Base-by-base conservation (phyloP, 768 basidiomycete genomes). In the Termitomyces sp. region DNA sequence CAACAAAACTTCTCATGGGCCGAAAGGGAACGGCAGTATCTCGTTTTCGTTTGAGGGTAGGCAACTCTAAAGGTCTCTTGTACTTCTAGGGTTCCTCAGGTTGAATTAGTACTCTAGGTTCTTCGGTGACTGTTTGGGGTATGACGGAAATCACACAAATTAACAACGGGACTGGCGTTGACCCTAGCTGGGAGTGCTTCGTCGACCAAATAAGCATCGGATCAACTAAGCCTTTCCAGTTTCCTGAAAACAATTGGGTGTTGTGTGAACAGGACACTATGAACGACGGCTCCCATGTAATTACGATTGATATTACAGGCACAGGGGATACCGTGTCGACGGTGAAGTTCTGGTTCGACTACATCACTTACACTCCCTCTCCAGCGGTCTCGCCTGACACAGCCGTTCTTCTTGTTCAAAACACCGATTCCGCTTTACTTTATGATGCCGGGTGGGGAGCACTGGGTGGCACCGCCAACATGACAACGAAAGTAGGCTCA, bases 311-410 rank as follows among this genome's bases (percentile, higher is more conserved):
- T 10, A 64, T 63, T 9, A 65, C 56, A n/a, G 51, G 50, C 7
- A 18, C 43, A 5, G 62, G 65, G 18, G 63, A 64, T n/a, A 68
- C 67, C 67, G 0, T n/a, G n/a, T n/a, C n/a, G n/a, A n/a, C n/a
- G n/a, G n/a, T n/a, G n/a, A n/a, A n/a, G n/a, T 72, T 72, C 47
- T 71, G 69, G 69, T 64, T 72, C 24, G 71, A 72, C 50, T 60
- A 62, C 22, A 45, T 72, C 30, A 59, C 64, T 30, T 71, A 65
- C 49, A 33, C 61, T 14, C 68, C 71, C n/a, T 67, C 67, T 7
- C 42, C 64, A 0, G 36, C 32, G n/a, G 58, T 39, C 0, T 59
- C 65, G 18, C 42, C 10, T 34, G 27, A 51, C 0, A 24, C 43
- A 16, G 26, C 60, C 27, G 49, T 52, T 20, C 24, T 62, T 32